Evolutionary conservation across 2,329 filamentous ascomycete species (phyloP), one percentile per base, ranked within the genome.

Genomic region (Alternaria consortialis): DNA sequence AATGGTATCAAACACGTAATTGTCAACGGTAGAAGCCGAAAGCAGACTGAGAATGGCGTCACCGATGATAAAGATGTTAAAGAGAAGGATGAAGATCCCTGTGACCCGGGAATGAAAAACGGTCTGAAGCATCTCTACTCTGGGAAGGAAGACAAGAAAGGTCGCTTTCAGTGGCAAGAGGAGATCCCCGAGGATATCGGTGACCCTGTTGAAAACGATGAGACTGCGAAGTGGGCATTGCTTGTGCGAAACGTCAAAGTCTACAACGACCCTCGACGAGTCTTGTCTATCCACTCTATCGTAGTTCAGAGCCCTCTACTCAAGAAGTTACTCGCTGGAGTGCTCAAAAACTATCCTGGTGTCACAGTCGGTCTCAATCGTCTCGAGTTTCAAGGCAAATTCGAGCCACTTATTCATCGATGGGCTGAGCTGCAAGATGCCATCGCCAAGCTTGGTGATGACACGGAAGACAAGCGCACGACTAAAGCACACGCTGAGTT

Each of bases 341-440:
- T 90, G 7, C 80, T 91, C 13, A 80, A 83, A 2, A 84, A 81
- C 15, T 90, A 90, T 59, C 85, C 86, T 0, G 88, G 88, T 1
- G 81, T 91, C 32, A 86, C 87, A 1, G 84, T 85, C 29, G 83
- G 82, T n/a, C 80, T 91, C 12, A 82, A 87, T n/a, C 84, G 87
- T 1, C 80, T 91, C 1, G 86, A 86, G 58, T 90, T 92, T 62
- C 74, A 78, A 9, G 84, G 84, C 0, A 87, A 86, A 0, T 91
- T 91, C 61, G 81, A 86, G 67, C 86, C 87, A 0, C 86, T 92
- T 50, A 86, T 91, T 40, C 88, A 92, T 74, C 84, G 89, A 32
- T 91, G 88, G 88, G 78, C 72, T 0, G 74, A 79, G 46, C 67
- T 82, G n/a, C 66, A 73, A 27, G 51, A 63, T 5, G 69, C 70